These are phyloP conservation scores for Trypanosoma brucei DNA, from an alignment of 208 protist species.

Conservation along the genomic window DNA sequence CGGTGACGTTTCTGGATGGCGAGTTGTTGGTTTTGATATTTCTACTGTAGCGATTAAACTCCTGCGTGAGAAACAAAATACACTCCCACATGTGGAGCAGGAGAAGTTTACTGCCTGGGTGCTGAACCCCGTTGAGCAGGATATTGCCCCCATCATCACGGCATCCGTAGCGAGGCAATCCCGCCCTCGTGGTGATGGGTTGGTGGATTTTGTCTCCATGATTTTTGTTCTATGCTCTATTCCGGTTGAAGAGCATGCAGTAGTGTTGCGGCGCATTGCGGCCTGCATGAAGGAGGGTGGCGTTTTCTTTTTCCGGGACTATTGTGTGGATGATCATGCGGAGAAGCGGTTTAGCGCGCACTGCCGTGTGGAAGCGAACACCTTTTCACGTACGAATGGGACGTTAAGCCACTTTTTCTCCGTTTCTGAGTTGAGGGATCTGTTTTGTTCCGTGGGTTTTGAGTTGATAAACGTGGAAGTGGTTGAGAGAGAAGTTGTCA, in stretches of 20 bases:
- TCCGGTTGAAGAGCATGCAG: conserved; percentile 41
- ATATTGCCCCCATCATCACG: conserved; percentile 30
- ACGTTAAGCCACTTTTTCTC: conserved; percentile 88
- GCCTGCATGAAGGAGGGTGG: conserved; percentile 64
- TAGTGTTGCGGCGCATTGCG: conserved; percentile 54
- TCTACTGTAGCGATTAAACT: conserved; percentile 83
- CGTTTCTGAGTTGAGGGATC: conserved; percentile 41
- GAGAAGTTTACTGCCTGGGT: conserved; percentile 58
- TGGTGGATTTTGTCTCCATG: conserved; percentile 81
- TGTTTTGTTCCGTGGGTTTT: conserved; percentile 61
- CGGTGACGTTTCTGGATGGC: conserved; percentile 59
- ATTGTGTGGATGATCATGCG: conserved; percentile 73
- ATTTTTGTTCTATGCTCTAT: conserved; percentile 95
- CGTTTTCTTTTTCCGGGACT: conserved; percentile 88
- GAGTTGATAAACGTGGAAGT: conserved; percentile 42
- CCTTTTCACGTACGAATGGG: conserved; percentile 77
- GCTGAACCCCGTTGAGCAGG: conserved; percentile 51
- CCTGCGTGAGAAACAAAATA: conserved; percentile 43
- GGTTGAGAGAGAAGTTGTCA: conserved; percentile 72
- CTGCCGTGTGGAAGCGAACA: conserved; percentile 30
- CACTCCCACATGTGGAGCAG: conserved; percentile 23
- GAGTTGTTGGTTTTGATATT: conserved; percentile 87
- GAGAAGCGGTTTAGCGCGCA: conserved; percentile 54
- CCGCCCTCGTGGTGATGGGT: conserved; percentile 2
- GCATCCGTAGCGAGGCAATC: background rate